These are phyloP conservation scores for Alternaria longipes DNA, from an alignment of 2,329 filamentous ascomycete genomes.

Conservation along the genomic window DNA sequence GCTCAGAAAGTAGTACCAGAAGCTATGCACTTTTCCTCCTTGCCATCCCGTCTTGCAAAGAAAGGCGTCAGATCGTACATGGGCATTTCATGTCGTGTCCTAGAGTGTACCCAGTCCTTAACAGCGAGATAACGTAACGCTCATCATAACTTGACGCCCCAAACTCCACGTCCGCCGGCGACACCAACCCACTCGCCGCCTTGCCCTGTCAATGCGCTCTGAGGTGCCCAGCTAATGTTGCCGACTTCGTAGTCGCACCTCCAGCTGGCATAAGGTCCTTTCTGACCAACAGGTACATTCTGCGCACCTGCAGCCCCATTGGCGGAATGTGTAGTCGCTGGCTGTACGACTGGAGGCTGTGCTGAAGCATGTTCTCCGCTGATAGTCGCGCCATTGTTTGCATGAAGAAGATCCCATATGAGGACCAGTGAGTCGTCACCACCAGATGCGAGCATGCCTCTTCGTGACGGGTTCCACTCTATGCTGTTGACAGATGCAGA, in stretches of 20 bases:
- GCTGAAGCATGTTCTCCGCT: conserved; percentile 52
- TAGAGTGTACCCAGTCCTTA: neutral
- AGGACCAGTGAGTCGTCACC: conserved; percentile 92
- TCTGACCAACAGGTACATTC: conserved; percentile 57
- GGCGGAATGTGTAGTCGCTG: conserved; percentile 34
- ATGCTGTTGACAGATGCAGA: conserved; percentile 87
- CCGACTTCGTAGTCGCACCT: conserved; percentile 87
- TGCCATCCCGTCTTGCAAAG: neutral
- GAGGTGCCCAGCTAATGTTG: conserved; percentile 85
- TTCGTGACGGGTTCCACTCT: conserved; percentile 89
- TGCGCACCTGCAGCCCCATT: conserved; percentile 40
- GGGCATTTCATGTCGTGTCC: neutral
- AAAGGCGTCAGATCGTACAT: neutral
- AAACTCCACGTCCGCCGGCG: conserved; percentile 80
- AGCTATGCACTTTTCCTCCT: neutral
- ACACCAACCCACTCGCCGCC: conserved; percentile 86
- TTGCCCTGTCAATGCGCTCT: conserved; percentile 71
- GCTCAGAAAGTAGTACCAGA: neutral
- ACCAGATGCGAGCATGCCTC: conserved; percentile 89
- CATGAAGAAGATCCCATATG: conserved; percentile 90
- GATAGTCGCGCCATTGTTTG: conserved; percentile 61
- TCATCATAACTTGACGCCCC: conserved; percentile 70
- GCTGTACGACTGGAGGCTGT: conserved; percentile 33
- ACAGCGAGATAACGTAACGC: neutral
- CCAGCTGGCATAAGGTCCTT: conserved; percentile 80